Evolutionary conservation across 2,329 filamentous ascomycete genomes (phyloP).

Genomic region (Colletotrichum neosansevieriae): DNA sequence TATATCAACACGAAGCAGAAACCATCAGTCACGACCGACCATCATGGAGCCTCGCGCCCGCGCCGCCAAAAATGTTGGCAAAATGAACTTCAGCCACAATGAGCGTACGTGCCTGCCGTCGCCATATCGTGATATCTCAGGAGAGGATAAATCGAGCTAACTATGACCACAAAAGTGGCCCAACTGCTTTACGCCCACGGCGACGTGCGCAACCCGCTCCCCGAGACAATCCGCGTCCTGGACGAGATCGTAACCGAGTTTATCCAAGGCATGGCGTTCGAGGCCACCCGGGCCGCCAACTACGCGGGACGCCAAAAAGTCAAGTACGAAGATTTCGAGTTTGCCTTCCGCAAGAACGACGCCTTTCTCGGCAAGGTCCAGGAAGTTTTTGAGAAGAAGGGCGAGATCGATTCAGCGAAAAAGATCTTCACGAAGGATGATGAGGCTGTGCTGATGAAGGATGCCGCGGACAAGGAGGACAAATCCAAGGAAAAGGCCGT

Average conservation of each 20-base stretch:
- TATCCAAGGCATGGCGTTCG: constrained; percentile 92
- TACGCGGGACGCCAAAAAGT: constrained; percentile 94
- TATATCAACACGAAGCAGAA: background rate
- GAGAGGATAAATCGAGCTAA: background rate
- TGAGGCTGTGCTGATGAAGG: constrained; percentile 70
- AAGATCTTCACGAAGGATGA: constrained; percentile 80
- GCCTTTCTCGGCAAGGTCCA: constrained; percentile 89
- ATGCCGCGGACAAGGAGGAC: constrained; percentile 59
- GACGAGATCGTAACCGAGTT: constrained; percentile 98
- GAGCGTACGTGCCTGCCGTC: constrained; percentile 68
- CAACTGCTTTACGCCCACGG: constrained; percentile 84
- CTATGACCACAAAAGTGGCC: constrained; percentile 64
- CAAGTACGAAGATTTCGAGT: constrained; percentile 98
- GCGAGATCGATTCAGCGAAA: constrained; percentile 84
- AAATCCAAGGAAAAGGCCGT: constrained; percentile 51
- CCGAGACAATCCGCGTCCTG: constrained; percentile 85
- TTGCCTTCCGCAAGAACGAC: constrained; percentile 87
- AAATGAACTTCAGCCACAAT: constrained; percentile 81
- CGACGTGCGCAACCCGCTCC: constrained; percentile 81
- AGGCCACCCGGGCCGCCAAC: constrained; percentile 86
- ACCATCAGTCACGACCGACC: constrained; percentile 21
- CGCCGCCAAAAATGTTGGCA: constrained; percentile 83
- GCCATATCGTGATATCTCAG: no score
- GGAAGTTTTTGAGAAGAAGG: constrained; percentile 89
- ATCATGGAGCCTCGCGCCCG: constrained; percentile 82